Evolutionary conservation across 2,329 filamentous ascomycete species (phyloP), one percentile per base, ranked within the genome.

Genomic region (Verticillium longisporum): DNA sequence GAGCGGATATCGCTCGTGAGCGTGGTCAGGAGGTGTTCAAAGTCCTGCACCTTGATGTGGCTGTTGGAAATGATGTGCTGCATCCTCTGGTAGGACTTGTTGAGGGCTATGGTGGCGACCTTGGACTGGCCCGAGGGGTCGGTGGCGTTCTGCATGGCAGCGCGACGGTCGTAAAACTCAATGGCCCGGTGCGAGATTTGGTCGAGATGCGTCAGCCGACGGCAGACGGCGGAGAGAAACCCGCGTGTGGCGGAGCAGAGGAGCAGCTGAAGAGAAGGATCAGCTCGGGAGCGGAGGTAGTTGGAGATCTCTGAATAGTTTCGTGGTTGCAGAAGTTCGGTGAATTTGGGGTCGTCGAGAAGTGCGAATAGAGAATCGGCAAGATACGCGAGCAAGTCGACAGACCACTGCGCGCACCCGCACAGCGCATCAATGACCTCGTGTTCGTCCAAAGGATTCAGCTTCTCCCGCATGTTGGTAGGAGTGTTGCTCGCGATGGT

Each of bases 391-490:
- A 88, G 73, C 14, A 96, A 78, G 63, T 94, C 88, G 38, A 92
- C 79, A 0, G 85, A 85, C 93, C 93, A 97, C 69, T 84, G 88
- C 4, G 89, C 85, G 60, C 92, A 89, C 26, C 91, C 90, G 5
- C 88, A 83, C 11, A 96, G 77, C 55, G 88, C 84, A 50, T 87
- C 84, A 2, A 94, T 83, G 13, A 91, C 85, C 70, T 94, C 91
- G 58, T 83, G 82, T 69, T 91, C 88, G 66, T 90, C 86, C 18
- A 88, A 75, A 0, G 85, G 85, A 37, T 77, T 84, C 38, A 81
- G 75, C 65, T 81, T 83, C 55, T 83, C 82, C 66, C 84, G 83
- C 21, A 83, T 79, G 5, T 75, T 74, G 45, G 80, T 74, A 21
- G 84, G 78, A 18, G 80, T 77, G 67, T 85, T 85, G 71, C 79